Conservation (phyloP, 495 filamentous ascomycete species). For the Aspergillus sclerotiicarbonarius region DNA sequence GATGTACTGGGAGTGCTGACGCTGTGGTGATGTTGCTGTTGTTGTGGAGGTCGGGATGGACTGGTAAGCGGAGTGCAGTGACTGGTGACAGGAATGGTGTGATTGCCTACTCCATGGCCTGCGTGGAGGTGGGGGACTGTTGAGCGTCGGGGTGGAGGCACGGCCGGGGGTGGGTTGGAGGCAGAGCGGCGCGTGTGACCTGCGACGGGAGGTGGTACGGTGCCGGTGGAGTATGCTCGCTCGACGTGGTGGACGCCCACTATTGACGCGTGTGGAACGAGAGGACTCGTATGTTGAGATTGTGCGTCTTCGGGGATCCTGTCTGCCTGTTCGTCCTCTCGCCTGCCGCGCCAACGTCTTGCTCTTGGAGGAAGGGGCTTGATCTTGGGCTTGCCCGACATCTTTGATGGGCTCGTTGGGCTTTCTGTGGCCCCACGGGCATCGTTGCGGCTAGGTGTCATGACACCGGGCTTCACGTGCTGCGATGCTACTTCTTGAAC, state of each 20-base stretch:
- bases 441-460: slow-evolving; percentile 71
- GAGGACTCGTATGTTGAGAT: slow-evolving; percentile 18
- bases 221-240: slow-evolving; percentile 30
- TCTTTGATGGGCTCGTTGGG: slow-evolving; percentile 18
- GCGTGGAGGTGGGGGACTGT: slow-evolving; percentile 21
- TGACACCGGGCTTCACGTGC: slow-evolving; percentile 79
- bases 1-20: not conserved
- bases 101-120: too few relatives aligned
- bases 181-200: slow-evolving; percentile 32
- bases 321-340: slow-evolving; percentile 32
- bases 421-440: slow-evolving; percentile 12
- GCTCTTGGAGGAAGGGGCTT: slow-evolving; percentile 47
- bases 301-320: slow-evolving; percentile 17
- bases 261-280: slow-evolving; percentile 22
- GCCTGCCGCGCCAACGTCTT: slow-evolving; percentile 42
- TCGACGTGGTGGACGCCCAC: slow-evolving; percentile 16
- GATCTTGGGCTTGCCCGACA: slow-evolving; percentile 28
- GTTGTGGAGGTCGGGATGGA: slow-evolving; percentile 12
- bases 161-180: slow-evolving; percentile 41
- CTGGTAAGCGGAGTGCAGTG: slow-evolving; percentile 21
- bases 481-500: slow-evolving; percentile 76
- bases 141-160: slow-evolving; percentile 42
- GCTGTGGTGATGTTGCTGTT: not conserved
- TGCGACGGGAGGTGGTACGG: slow-evolving; percentile 25
- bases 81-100: slow-evolving; percentile 19